Evolutionary conservation across 495 filamentous ascomycete genomes (phyloP).

Genomic region (Astrocystis sublimbata): DNA sequence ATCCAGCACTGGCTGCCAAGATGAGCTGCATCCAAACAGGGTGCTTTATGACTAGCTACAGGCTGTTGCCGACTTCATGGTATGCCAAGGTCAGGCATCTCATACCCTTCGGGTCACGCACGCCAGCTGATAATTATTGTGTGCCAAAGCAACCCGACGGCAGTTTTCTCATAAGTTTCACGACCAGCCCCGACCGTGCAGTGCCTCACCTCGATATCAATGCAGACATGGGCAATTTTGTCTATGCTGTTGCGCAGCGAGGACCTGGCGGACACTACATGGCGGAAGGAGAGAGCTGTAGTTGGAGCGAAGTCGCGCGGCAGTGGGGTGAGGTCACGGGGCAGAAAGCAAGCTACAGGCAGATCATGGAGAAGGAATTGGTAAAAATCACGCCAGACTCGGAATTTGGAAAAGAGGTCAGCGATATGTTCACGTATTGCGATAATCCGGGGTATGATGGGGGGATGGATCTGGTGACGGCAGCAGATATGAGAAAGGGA

Average conservation of each 20-base stretch:
- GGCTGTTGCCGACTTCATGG: constrained; percentile 2
- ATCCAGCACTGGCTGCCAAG: constrained; percentile 1
- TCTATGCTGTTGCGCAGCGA: constrained; percentile 3
- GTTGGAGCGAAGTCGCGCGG: constrained; percentile 1
- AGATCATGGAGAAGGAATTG: constrained; percentile 3
- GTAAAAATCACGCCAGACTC: not conserved
- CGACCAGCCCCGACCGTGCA: not conserved
- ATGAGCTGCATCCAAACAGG: constrained; percentile 4
- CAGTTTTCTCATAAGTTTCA: not conserved
- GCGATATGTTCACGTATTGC: constrained; percentile 2
- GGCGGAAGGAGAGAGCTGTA: constrained; percentile 3
- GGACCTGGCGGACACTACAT: not conserved
- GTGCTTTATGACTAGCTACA: not conserved
- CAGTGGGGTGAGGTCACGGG: not conserved
- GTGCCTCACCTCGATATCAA: not conserved
- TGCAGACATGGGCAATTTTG: constrained; percentile 1
- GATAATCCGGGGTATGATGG: constrained; percentile 1
- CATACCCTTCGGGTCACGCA: not conserved
- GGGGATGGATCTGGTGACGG: constrained; percentile 1
- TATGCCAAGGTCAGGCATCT: not conserved
- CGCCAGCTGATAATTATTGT: not conserved
- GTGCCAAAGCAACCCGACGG: constrained; percentile 1
- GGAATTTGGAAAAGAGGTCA: constrained; percentile 4
- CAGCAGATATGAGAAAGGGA: constrained; percentile 1
- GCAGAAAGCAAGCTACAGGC: not conserved